These are phyloP conservation scores for Eremochloa ophiuroides DNA, from an alignment of 176 grass and related monocot genomes.

Conservation along the genomic window DNA sequence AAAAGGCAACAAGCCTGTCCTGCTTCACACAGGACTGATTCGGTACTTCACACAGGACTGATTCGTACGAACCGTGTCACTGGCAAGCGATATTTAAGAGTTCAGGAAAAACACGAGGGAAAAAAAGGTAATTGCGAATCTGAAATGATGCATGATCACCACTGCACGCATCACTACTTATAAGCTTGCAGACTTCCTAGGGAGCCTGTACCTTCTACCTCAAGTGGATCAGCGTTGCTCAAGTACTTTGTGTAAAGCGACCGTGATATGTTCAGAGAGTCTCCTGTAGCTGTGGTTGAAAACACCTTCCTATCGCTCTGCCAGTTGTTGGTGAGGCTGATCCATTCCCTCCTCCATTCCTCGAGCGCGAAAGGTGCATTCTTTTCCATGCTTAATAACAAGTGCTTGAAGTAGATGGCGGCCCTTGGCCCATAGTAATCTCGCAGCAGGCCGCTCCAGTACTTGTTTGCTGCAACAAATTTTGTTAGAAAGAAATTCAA, in stretches of 20 bases:
- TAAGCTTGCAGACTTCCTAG: slow-evolving; percentile 1
- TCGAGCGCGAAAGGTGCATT: slow-evolving; percentile 44
- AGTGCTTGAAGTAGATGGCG: slow-evolving; percentile 69
- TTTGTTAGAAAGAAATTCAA: background rate
- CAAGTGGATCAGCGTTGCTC: background rate
- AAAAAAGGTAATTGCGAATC: background rate
- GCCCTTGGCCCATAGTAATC: slow-evolving; percentile 75
- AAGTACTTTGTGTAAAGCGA: slow-evolving; percentile 54
- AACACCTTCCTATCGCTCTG: slow-evolving; percentile 58
- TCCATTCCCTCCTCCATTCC: slow-evolving; percentile 79
- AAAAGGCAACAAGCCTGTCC: background rate
- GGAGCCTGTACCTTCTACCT: background rate
- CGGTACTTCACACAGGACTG: background rate
- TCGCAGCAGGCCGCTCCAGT: slow-evolving; percentile 73
- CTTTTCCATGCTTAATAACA: slow-evolving; percentile 52
- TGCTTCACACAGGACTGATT: background rate
- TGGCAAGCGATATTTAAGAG: background rate
- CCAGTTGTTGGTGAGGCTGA: slow-evolving; percentile 76
- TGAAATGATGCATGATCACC: background rate
- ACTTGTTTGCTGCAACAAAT: slow-evolving; percentile 70
- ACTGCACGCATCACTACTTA: background rate
- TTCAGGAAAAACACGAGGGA: background rate
- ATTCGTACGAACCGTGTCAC: background rate
- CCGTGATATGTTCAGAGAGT: slow-evolving; percentile 51
- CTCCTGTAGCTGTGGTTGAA: slow-evolving; percentile 41